Conservation (phyloP, 805 yeast genomes). For the Peterozyma toletana region DNA sequence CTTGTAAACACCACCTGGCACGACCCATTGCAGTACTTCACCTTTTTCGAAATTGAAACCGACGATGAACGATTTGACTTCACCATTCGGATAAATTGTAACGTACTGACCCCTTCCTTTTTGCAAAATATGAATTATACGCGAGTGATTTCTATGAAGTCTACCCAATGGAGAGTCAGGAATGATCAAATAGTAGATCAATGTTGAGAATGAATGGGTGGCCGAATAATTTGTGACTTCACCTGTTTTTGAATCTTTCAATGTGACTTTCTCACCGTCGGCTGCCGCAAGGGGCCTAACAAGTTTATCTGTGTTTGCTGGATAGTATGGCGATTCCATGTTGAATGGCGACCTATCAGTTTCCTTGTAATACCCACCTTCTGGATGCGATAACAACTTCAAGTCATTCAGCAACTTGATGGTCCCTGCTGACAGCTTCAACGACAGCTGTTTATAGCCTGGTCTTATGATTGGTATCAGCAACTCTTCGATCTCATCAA, state of each 20-base stretch:
- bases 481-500: slow-evolving; percentile 15
- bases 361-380: slow-evolving; percentile 52
- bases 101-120: slow-evolving; percentile 51
- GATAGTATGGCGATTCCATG: slow-evolving; percentile 31
- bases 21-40: slow-evolving; percentile 54
- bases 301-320: slow-evolving; percentile 18
- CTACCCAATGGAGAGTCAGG: slow-evolving; percentile 45
- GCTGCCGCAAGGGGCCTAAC: slow-evolving; percentile 9
- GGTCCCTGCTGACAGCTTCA: slow-evolving; percentile 15
- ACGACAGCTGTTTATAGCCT: slow-evolving; percentile 11
- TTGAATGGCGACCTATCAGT: slow-evolving; percentile 44
- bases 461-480: slow-evolving; percentile 16
- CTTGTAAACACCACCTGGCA: slow-evolving; percentile 54
- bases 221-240: slow-evolving; percentile 10
- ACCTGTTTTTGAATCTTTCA: slow-evolving; percentile 5
- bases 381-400: slow-evolving; percentile 36
- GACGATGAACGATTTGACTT: slow-evolving; percentile 40
- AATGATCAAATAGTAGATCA: slow-evolving; percentile 46
- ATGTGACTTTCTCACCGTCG: not conserved
- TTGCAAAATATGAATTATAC: slow-evolving; percentile 49
- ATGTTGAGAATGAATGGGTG: slow-evolving; percentile 36
- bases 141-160: slow-evolving; percentile 41
- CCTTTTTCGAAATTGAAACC: slow-evolving; percentile 42
- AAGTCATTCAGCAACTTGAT: slow-evolving; percentile 26
- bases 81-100: slow-evolving; percentile 42